These are phyloP conservation scores for Geotrichum ghanense DNA, from an alignment of 805 yeast species.

Conservation along the genomic window DNA sequence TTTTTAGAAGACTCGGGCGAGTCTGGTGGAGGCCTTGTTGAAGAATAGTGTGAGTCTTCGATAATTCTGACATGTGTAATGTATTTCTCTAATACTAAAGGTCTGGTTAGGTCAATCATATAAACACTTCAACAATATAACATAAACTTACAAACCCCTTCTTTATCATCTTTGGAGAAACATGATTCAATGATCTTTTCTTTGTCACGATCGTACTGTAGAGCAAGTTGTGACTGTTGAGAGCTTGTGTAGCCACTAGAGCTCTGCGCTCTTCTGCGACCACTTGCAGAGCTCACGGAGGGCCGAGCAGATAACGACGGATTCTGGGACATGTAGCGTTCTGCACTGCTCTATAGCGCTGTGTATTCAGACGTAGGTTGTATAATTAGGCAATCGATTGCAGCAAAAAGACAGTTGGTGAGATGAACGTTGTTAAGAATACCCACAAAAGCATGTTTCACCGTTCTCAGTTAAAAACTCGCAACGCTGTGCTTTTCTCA, in stretches of 20 bases:
- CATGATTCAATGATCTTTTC: constrained; percentile 36
- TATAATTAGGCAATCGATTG: too few relatives aligned
- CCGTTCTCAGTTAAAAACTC: too few relatives aligned
- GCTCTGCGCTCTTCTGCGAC: neutral
- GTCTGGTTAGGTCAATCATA: neutral
- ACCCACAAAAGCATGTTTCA: too few relatives aligned
- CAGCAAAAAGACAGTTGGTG: too few relatives aligned
- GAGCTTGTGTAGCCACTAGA: neutral
- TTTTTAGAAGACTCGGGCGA: constrained; percentile 42
- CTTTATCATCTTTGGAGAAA: constrained; percentile 34
- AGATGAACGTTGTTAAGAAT: too few relatives aligned
- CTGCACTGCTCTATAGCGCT: too few relatives aligned
- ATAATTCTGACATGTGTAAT: constrained; percentile 65
- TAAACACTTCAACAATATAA: neutral
- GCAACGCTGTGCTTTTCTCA: too few relatives aligned
- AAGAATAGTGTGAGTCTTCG: constrained; percentile 65
- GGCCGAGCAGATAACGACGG: neutral
- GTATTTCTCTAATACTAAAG: constrained; percentile 40
- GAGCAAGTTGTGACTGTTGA: constrained; percentile 29
- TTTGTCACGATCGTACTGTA: constrained; percentile 47
- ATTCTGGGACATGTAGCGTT: neutral
- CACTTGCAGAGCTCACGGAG: neutral
- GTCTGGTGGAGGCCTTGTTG: constrained; percentile 51
- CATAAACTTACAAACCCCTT: constrained; percentile 25
- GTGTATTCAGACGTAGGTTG: too few relatives aligned